Evolutionary conservation across 805 yeast genomes (phyloP), one percentile per base, ranked within the genome.

Genomic region (Debaryomyces tyrocola): DNA sequence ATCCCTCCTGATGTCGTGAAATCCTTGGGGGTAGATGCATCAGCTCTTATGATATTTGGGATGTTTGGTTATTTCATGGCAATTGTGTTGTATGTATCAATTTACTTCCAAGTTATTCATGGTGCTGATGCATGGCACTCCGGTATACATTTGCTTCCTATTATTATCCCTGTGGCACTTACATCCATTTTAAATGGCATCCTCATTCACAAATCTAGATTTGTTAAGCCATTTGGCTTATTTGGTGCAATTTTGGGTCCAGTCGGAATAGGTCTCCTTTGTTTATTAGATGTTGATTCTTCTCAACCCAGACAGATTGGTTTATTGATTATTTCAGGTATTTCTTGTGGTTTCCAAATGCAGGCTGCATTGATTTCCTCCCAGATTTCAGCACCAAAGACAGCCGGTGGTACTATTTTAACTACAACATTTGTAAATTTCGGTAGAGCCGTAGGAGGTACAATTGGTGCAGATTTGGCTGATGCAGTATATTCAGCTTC

Each of bases 361-460:
- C 84, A 80, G 56, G 63, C 79, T 1, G 52, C 70, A 12, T 62
- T 77, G 40, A 55, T 78, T 28, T 58, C 74, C 1, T 67, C 77
- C 1, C 83, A 80, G 53, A 58, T 80, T 6, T 62, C 69, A 18
- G 80, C 81, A 9, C 83, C 85, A 29, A 75, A 78, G 48, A 58
- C 66, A 1, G 70, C 78, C 6, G 84, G 84, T 12, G 70, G 76
- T 3, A 66, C 70, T 6, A 76, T 80, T 40, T 57, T 79, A 59
- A 67, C 78, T 2, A 77, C 83, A 4, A 60, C 81, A 0, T 64
- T 72, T 41, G 45, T 76, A 46, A 68, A 70, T 50, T 77, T 77
- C 54, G 57, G 59, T 12, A 71, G 84, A 52, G 59, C 75, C 1
- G 49, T 79, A n/a, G 78, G 78, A 17, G 75, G 78, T 37, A 67